Evolutionary conservation across 1,284 basidiomycete genomes (phyloP), one percentile per base, ranked within the genome.

Genomic region (Ganoderma boninense): DNA sequence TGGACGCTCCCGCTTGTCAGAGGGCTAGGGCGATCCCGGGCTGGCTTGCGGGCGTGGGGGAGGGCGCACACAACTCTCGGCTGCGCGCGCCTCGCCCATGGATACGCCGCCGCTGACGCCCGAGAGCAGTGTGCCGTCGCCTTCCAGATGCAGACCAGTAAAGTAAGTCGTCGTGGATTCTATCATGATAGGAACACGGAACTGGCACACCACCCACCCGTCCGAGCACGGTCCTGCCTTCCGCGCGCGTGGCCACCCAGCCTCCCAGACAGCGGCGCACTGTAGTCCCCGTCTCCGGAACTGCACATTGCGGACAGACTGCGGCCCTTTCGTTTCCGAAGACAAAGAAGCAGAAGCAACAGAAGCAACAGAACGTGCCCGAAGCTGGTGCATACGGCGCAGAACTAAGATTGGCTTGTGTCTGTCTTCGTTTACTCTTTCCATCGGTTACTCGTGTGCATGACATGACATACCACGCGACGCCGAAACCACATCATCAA

Each of bases 121-220:
- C 44, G 52, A 42, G 16, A 59, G n/a, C 61, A 32, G 26, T 57
- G 35, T 60, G 57, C 57, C n/a, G 23, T 52, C 18, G 35, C 35
- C 18, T 38, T 35, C 18, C 43, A 26, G n/a, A 16, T 23, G 18
- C 20, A 26, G 61, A 59, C 65, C 66, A 62, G 57, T 52, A 62
- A 56, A 32, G 29, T 23, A 52, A 49, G 46, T 49, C 46, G 62
- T 65, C 62, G 38, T 49, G 49, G 43, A 4, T 62, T 65, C 68
- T 69, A 72, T 73, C 72, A 69, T 69, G 72, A 73, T 73, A 67
- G 68, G 70, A 52, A 71, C 60, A 26, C 32, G 49, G 49, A 52
- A 14, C 57, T 11, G 10, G 38, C 38, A 35, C 18, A 52, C 23
- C 14, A 40, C 23, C 60, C 60, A 26, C 40, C 38, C 40, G 42